Percentiles rank a stretch among this genome's conserved stretches.
Conservation (phyloP, 495 filamentous ascomycete species). For the Cercophora sp. region DNA sequence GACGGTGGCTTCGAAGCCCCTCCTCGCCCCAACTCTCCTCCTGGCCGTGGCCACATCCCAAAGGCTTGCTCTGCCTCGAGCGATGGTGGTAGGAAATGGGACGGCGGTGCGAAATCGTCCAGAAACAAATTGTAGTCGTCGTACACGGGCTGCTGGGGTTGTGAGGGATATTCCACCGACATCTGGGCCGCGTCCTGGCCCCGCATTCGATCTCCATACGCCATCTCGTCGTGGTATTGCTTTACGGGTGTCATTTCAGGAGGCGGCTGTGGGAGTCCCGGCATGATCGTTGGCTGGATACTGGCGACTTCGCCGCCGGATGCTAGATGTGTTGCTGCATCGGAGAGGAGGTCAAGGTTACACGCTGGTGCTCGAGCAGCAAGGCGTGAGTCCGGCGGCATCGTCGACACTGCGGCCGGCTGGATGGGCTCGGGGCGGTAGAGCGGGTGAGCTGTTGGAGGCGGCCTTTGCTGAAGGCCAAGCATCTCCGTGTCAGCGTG, state of each 20-base stretch:
- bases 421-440: constrained; percentile 37
- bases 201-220: constrained; percentile 39
- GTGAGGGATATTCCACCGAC: constrained; percentile 34
- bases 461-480: constrained; percentile 31
- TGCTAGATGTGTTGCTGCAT: constrained; percentile 48
- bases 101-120: constrained; percentile 45
- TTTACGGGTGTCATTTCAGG: constrained; percentile 41
- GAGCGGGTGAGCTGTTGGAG: constrained; percentile 23
- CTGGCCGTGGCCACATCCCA: constrained; percentile 40
- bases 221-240: constrained; percentile 39
- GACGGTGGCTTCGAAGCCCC: constrained; percentile 52
- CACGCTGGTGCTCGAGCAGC: constrained; percentile 43
- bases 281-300: constrained; percentile 43
- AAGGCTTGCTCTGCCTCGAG: constrained; percentile 47
- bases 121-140: constrained; percentile 52
- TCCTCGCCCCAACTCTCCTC: constrained; percentile 35
- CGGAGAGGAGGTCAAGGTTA: constrained; percentile 49
- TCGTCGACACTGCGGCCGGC: constrained; percentile 32
- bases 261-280: constrained; percentile 35
- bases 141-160: constrained; percentile 34
- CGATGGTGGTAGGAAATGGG: constrained; percentile 44
- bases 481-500: constrained; percentile 44
- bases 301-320: constrained; percentile 46
- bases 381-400: constrained; percentile 39
- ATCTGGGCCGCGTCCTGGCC: constrained; percentile 40